A percentile compares a stretch with the other conserved stretches of the same genome.
Evolutionary conservation across 495 filamentous ascomycete species (phyloP).

Genomic region (Haplographium delicatum): DNA sequence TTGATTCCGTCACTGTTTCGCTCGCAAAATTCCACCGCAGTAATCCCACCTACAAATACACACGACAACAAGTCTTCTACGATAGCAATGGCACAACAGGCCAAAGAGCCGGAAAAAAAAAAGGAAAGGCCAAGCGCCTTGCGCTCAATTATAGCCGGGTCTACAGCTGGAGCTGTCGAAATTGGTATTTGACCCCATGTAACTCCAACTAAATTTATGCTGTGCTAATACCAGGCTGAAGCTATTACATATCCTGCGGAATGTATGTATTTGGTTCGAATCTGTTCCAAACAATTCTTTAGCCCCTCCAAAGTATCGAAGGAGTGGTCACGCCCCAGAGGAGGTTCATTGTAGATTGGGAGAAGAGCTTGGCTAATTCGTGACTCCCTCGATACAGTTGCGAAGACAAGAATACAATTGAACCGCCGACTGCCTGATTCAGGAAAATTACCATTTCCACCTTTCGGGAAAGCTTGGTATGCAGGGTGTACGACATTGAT

Average conservation of each 20-base stretch:
- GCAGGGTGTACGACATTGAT: constrained; percentile 96
- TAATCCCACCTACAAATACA: not conserved
- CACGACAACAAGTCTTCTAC: not conserved
- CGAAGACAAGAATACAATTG: constrained; percentile 91
- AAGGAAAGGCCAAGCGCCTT: constrained; percentile 67
- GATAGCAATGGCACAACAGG: constrained; percentile 17
- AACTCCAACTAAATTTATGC: not conserved
- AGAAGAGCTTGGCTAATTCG: constrained; percentile 7
- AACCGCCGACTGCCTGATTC: constrained; percentile 76
- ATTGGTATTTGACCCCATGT: constrained; percentile 54
- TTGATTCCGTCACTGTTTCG: constrained; percentile 2
- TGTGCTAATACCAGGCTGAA: constrained; percentile 28
- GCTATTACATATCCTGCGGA: constrained; percentile 97
- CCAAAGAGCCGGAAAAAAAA: constrained; percentile 16
- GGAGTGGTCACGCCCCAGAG: not conserved
- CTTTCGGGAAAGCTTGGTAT: constrained; percentile 93
- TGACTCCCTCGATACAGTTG: constrained; percentile 57
- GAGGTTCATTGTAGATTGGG: not conserved
- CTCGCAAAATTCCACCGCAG: not conserved
- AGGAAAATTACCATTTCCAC: constrained; percentile 91
- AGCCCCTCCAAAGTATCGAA: not conserved
- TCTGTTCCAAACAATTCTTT: not conserved
- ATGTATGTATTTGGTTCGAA: constrained; percentile 49
- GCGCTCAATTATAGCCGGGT: constrained; percentile 83
- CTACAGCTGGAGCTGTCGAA: constrained; percentile 88